Evolutionary conservation across 352 stramenopile genomes (phyloP).

Genomic region (Globisporangium canariense): DNA sequence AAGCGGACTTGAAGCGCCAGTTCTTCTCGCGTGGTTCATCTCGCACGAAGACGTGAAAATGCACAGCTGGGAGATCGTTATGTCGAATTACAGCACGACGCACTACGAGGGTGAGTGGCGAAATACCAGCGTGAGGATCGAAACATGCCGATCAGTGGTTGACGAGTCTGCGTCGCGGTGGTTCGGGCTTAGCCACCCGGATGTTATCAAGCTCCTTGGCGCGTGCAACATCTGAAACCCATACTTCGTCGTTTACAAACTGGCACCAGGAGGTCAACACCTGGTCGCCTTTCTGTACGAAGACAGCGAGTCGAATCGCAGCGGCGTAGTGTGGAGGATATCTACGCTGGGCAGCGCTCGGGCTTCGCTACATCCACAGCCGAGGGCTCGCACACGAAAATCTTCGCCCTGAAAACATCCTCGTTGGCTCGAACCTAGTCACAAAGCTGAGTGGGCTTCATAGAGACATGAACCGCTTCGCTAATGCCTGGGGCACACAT

Average conservation of each 20-base stretch:
- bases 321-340: slow-evolving; percentile 6
- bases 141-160: background rate
- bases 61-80: background rate
- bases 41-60: background rate
- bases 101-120: background rate
- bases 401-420: background rate
- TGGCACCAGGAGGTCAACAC: background rate
- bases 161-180: background rate
- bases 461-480: too few species aligned
- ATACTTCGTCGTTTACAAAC: background rate
- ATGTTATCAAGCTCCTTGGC: slow-evolving; percentile 2
- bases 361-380: background rate
- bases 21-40: background rate
- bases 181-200: background rate
- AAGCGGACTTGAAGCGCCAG: background rate
- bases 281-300: background rate
- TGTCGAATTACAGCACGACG: background rate
- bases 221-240: slow-evolving; percentile 3
- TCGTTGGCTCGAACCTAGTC: too few species aligned
- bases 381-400: background rate
- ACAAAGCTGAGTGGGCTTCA: too few species aligned
- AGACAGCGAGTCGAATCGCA: background rate
- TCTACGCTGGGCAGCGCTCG: slow-evolving; percentile 22
- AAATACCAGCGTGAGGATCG: background rate
- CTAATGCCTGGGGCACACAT: too few species aligned